These are phyloP conservation scores for Phytophthora vignae DNA, from an alignment of 352 stramenopile genomes.

Conservation along the genomic window DNA sequence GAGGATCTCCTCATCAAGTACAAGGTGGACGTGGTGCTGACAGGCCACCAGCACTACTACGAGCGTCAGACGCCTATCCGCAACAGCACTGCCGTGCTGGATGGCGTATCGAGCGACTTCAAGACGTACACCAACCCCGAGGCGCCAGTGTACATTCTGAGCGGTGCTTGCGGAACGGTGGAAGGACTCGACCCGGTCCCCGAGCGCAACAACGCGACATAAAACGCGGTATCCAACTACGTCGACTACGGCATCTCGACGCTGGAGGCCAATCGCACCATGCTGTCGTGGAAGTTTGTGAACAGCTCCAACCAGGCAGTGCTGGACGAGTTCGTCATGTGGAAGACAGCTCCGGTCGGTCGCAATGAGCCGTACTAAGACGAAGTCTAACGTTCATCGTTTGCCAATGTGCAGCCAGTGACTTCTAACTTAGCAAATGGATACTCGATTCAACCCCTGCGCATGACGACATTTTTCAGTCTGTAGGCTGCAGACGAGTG, in stretches of 20 bases:
- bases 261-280: constrained; percentile 36
- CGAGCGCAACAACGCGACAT: constrained; percentile 29
- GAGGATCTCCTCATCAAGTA: constrained; percentile 61
- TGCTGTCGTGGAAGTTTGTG: constrained; percentile 49
- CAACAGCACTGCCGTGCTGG: constrained; percentile 21
- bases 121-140: constrained; percentile 44
- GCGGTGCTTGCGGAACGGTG: constrained; percentile 36
- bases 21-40: constrained; percentile 48
- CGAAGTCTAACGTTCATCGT: background rate
- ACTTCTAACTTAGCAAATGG: too few species aligned
- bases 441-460: too few species aligned
- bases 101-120: constrained; percentile 41
- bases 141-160: constrained; percentile 51
- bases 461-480: too few species aligned
- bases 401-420: background rate
- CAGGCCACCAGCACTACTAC: constrained; percentile 51
- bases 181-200: constrained; percentile 35
- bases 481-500: too few species aligned
- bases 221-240: constrained; percentile 42
- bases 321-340: constrained; percentile 49
- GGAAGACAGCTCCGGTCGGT: constrained; percentile 22
- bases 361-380: background rate
- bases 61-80: constrained; percentile 42
- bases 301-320: constrained; percentile 34
- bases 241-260: constrained; percentile 46